Evolutionary conservation across 768 basidiomycete genomes (phyloP).

Genomic region (Phlebiopsis gigantea): DNA sequence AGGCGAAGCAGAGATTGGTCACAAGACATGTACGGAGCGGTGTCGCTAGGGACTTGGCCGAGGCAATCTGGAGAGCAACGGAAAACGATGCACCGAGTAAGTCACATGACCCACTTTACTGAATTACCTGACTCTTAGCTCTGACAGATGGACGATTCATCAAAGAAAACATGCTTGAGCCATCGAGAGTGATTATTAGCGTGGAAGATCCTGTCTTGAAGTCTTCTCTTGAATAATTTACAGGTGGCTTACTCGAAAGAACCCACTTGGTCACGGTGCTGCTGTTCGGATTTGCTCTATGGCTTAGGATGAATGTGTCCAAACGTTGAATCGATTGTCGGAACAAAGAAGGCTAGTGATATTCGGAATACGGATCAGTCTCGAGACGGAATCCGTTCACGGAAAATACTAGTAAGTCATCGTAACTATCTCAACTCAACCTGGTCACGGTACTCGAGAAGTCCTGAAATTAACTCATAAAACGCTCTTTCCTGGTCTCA

Average conservation of each 20-base stretch:
- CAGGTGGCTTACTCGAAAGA: too few species aligned
- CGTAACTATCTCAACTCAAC: too few species aligned
- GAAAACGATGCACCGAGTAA: slow-evolving; percentile 41
- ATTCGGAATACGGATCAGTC: not conserved
- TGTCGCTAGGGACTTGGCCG: slow-evolving; percentile 56
- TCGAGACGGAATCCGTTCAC: too few species aligned
- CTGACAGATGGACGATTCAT: slow-evolving; percentile 41
- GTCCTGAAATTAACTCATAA: too few species aligned
- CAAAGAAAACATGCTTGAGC: slow-evolving; percentile 31
- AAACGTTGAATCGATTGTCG: too few species aligned
- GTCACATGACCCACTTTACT: not conserved
- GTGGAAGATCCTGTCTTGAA: slow-evolving; percentile 33
- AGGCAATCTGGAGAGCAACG: slow-evolving; percentile 66
- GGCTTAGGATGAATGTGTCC: too few species aligned
- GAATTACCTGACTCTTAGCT: not conserved
- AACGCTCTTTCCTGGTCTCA: too few species aligned
- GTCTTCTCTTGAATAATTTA: not conserved
- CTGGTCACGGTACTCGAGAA: too few species aligned
- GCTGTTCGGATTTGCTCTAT: too few species aligned
- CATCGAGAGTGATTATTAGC: slow-evolving; percentile 37
- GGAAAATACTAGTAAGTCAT: too few species aligned
- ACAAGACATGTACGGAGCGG: slow-evolving; percentile 76
- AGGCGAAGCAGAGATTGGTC: slow-evolving; percentile 57
- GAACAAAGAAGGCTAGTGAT: too few species aligned
- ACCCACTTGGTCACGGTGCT: too few species aligned